Base-by-base conservation (phyloP, 2,329 filamentous ascomycete genomes). In the Apiospora malaysiana region DNA sequence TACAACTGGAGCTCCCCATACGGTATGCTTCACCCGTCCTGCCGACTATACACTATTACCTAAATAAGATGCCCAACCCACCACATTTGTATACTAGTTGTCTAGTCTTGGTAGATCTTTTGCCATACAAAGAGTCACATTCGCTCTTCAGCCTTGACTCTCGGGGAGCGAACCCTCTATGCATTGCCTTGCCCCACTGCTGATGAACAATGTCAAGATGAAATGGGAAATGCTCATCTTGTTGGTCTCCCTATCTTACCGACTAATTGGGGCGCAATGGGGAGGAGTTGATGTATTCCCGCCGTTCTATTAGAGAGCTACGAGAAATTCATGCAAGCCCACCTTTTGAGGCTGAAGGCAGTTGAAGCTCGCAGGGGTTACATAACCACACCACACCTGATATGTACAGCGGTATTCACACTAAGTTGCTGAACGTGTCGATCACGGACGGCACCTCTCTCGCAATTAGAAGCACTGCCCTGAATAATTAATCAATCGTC, bases 281-380 rank as follows among this genome's bases (percentile, higher is more conserved):
- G 56, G 40, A 63, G 56, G 32, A 32, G 32, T 40, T n/a, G 32
- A 40, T 18, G 56, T 40, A n/a, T 63, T 63, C 21, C 7, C 32
- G 56, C 12, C 27, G 18, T 63, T 63, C 56, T 63, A 63, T 63
- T 63, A 40, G 32, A 63, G 27, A 63, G 21, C 56, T n/a, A 32
- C 37, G 32, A 8, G n/a, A 63, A 63, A n/a, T 40, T 63, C 56
- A 63, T 63, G 56, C 56, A n/a, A 63, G 56, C 56, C 56, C 56
- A 63, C 56, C 56, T 63, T 63, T 63, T 63, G 56, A 63, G 56
- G 56, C 56, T 63, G 56, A 59, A 59, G 47, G 18, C 21, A 63
- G 56, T 63, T 63, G 32, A 63, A 40, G 18, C n/a, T 10, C 56
- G 21, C 56, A 63, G 56, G 56, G 56, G 32, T 63, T n/a, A 21